Base-by-base conservation (phyloP, 192 early-diverging fungal genomes). In the Entomortierella chlamydospora region DNA sequence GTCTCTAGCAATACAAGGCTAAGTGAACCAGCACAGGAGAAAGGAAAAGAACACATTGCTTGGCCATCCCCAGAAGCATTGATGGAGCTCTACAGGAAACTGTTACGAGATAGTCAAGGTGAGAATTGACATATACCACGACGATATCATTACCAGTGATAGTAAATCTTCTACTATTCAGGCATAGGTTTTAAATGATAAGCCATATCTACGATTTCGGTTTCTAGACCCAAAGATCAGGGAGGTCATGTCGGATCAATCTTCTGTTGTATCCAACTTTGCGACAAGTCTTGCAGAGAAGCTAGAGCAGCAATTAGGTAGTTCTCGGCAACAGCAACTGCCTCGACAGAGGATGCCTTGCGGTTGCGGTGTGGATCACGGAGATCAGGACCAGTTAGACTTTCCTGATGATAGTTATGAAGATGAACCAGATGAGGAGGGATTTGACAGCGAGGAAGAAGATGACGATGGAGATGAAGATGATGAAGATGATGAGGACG, bases 71-170 rank as follows among this genome's bases (percentile, higher is more conserved):
- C 54, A 39, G 62, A 79, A 42, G 59, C 64, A 34, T 42, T 79
- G 17, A 69, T 70, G 42, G 76, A 70, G 30, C 51, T 79, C 23
- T 79, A 79, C 29, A 62, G 61, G 7, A 57, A 26, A 2, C 50
- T 79, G n/a, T 34, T 70, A 3, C 61, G 50, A n/a, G 74, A 78
- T 33, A 64, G 59, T 43, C 51, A 78, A 50, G 74, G 74, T 78
- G 53, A 57, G 15, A 18, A 26, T 0, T 25, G 54, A 7, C 10
- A 56, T 17, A 7, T 12, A 30, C 28, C 28, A 8, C 34, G 34
- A 37, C 10, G 34, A 37, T 10, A 37, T n/a, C n/a, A n/a, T n/a
- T n/a, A n/a, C n/a, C n/a, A n/a, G n/a, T n/a, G n/a, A n/a, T n/a
- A n/a, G n/a, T n/a, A n/a, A n/a, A n/a, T n/a, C n/a, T n/a, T n/a